Percentiles rank a stretch among this genome's conserved stretches.
Conservation (phyloP, 2,329 filamentous ascomycete species). For the Colletotrichum abscissum region DNA sequence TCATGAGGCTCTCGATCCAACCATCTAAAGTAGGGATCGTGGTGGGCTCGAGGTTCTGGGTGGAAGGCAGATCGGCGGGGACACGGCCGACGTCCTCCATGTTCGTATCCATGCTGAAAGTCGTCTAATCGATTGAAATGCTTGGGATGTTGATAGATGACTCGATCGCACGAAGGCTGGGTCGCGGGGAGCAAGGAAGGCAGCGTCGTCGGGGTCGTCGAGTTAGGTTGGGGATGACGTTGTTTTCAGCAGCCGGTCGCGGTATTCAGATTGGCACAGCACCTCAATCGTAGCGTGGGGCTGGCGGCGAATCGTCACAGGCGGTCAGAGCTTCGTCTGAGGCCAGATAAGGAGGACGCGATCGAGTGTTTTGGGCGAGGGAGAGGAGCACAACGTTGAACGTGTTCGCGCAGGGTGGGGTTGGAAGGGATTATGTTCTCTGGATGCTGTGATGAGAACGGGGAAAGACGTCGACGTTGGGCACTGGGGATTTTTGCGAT, state of each 20-base stretch:
- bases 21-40: conserved; percentile 94
- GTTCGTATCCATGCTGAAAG: conserved; percentile 84
- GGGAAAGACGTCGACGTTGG: conserved; percentile 25
- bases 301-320: conserved; percentile 34
- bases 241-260: conserved; percentile 34
- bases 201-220: conserved; percentile 20
- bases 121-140: conserved; percentile 20
- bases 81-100: conserved; percentile 98
- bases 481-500: conserved; percentile 32
- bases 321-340: conserved; percentile 36
- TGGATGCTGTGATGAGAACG: conserved; percentile 21
- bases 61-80: conserved; percentile 80
- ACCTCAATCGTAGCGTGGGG: conserved; percentile 35
- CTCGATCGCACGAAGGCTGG: conserved; percentile 35
- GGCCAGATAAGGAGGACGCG: conserved; percentile 19
- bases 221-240: conserved; percentile 29
- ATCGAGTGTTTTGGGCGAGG: conserved; percentile 17
- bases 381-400: background rate
- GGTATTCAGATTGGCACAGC: conserved; percentile 34
- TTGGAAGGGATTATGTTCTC: conserved; percentile 27
- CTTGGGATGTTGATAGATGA: background rate
- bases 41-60: conserved; percentile 78
- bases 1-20: conserved; percentile 99
- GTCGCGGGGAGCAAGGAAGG: conserved; percentile 27
- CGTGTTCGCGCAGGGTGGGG: conserved; percentile 23